Base-by-base conservation (phyloP, 805 yeast genomes). In the Candida anglica region DNA sequence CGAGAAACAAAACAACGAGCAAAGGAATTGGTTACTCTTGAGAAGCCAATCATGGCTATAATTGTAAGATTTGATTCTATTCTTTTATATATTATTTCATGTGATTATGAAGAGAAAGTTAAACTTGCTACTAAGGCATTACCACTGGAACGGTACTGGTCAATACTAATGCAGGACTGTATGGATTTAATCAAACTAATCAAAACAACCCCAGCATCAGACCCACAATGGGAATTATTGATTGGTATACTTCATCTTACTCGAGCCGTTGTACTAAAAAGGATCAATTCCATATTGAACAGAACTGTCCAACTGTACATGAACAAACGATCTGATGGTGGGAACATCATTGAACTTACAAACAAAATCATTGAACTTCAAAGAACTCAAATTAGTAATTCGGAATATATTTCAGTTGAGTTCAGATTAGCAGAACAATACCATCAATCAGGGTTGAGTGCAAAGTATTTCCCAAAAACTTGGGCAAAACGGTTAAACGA, bases 121-220 rank as follows among this genome's bases (percentile, higher is more conserved):
- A 58, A 56, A 39, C 35, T 46, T 8, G 37, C 53, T 3, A 41
- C 49, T 30, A 47, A 43, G 15, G 49, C 52, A 4, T 39, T 50
- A 20, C 59, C 62, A 8, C 53, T 55, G 42, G 63, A 55, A 35
- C 40, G 60, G 29, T 43, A 48, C 26, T 62, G 68, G 68, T 52
- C 48, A 23, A 19, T 36, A 6, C 34, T 53, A 16, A 48, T 52
- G 29, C 37, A 39, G 22, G 63, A 58, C 19, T 44, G 54, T 6
- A 28, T 37, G 5, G 38, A 34, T 11, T 36, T 56, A 7, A 49
- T 52, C 5, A 38, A 15, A 5, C 13, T 19, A 3, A 32, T 32
- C 15, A 6, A 10, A 8, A 15, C 5, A 15, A 7, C 20, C 6
- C 28, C 24, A 11, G 23, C 23, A 6, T 17, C 15, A 19, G 14